A percentile compares a stretch with the other conserved stretches of the same genome.
Evolutionary conservation across 371 early-diverging fungal genomes (phyloP).

Genomic region (Lichtheimia ramosa): DNA sequence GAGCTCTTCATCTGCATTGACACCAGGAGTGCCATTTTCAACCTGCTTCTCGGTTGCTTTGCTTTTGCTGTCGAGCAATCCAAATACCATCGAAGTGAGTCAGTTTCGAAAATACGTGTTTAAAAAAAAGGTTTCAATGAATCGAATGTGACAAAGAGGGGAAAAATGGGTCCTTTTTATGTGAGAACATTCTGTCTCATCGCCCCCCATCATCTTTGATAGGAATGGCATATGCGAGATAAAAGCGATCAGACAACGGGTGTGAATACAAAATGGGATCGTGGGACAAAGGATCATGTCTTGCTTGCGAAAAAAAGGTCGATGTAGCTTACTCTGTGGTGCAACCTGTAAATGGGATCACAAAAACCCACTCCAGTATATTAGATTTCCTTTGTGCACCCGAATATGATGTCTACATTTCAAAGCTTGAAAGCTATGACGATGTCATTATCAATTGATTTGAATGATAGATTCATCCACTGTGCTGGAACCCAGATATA

Average conservation of each 20-base stretch:
- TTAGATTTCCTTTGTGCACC: too few relatives aligned
- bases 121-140: too few relatives aligned
- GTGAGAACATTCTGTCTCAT: neutral
- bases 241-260: neutral
- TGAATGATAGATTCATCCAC: too few relatives aligned
- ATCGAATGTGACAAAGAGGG: neutral
- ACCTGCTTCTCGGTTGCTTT: conserved; percentile 11
- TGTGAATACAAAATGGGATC: neutral
- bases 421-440: too few relatives aligned
- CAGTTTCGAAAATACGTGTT: neutral
- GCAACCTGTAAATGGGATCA: too few relatives aligned
- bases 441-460: too few relatives aligned
- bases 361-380: too few relatives aligned
- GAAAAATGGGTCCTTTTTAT: neutral
- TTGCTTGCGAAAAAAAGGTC: too few relatives aligned
- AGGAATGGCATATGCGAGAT: neutral
- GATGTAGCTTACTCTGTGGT: too few relatives aligned
- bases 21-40: conserved; percentile 14
- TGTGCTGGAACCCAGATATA: too few relatives aligned
- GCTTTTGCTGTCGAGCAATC: conserved; percentile 6
- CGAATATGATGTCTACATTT: too few relatives aligned
- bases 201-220: neutral
- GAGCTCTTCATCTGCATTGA: conserved; percentile 32
- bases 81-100: conserved; percentile 8
- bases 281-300: too few relatives aligned